Conservation (phyloP, 148 eudicot genomes). For the Camellia japonica region DNA sequence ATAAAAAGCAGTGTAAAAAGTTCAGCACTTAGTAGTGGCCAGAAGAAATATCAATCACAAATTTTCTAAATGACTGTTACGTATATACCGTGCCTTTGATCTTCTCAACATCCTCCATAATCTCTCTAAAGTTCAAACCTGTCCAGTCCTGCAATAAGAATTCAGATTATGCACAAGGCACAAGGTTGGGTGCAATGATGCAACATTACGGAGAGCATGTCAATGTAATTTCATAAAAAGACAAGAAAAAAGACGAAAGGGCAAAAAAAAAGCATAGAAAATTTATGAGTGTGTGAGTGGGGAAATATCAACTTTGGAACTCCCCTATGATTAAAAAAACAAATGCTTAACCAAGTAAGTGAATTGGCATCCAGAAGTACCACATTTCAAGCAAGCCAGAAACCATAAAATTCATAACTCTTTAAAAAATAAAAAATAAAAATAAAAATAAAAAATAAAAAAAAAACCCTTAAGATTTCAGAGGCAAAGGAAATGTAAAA, state of each 20-base stretch:
- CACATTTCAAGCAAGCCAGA: background rate
- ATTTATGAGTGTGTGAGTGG: background rate
- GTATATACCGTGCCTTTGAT: slow-evolving; percentile 80
- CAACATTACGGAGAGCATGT: background rate
- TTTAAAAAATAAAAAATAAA: background rate
- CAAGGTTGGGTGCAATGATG: background rate
- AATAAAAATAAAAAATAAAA: no score
- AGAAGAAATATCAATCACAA: background rate
- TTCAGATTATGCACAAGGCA: slow-evolving; percentile 10
- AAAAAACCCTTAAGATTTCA: background rate
- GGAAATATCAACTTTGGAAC: background rate
- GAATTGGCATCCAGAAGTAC: background rate
- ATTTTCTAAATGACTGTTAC: slow-evolving; percentile 5
- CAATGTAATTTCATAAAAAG: background rate
- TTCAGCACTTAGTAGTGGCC: background rate
- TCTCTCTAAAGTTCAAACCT: slow-evolving; percentile 77
- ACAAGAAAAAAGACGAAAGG: background rate
- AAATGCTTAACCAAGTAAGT: background rate
- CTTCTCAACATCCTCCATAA: slow-evolving; percentile 96
- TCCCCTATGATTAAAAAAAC: background rate
- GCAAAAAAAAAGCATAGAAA: background rate
- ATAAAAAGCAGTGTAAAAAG: background rate
- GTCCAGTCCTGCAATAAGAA: slow-evolving; percentile 82
- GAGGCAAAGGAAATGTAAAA: background rate
- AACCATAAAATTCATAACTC: background rate